Base-by-base conservation (phyloP, 2,329 filamentous ascomycete species). In the Diaporthe aspalathi region DNA sequence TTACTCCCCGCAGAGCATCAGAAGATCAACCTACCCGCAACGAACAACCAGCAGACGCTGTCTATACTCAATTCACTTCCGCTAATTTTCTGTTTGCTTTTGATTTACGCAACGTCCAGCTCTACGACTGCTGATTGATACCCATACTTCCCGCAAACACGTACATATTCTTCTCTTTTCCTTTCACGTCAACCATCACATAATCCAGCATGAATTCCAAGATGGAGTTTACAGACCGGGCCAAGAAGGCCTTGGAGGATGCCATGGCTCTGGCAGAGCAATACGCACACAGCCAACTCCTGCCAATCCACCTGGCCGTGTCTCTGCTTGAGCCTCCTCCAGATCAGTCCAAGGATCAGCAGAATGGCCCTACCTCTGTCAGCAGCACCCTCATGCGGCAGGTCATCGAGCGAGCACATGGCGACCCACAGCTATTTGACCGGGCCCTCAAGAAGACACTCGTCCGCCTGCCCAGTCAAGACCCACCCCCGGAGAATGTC, bases 181-280 rank as follows among this genome's bases (percentile, higher is more conserved):
- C 38, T 49, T 29, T 43, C 20, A 40, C 53, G n/a, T 24, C 38
- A 29, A 40, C 38, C 72, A 76, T 71, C 72, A 74, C 70, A 71
- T 75, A 68, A 73, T 74, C 60, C 80, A 89, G 76, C 76, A 94
- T 94, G 92, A 89, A 88, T 82, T 89, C 91, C 67, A 89, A 91
- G 78, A 94, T 95, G 91, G 92, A 97, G 80, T 98, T 98, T 81
- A 99, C 96, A 75, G 95, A 98, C 83, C 88, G 93, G 83, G 96
- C 94, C 75, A 93, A 95, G 80, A 94, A 95, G 85, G 93, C 95
- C 78, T 88, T 99, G 80, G 90, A 93, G 78, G 94, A 98, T 81
- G 93, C 95, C 81, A 95, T 96, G 87, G 87, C 89, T 72, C 88
- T 98, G 77, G 94, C 95, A 76, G 91, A 94, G 82, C 92, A 96